A percentile compares a stretch with the other conserved stretches of the same genome.
phyloP scores from a whole-genome alignment of 2,329 filamentous ascomycete genomes.

The Penicillium sp. region DNA sequence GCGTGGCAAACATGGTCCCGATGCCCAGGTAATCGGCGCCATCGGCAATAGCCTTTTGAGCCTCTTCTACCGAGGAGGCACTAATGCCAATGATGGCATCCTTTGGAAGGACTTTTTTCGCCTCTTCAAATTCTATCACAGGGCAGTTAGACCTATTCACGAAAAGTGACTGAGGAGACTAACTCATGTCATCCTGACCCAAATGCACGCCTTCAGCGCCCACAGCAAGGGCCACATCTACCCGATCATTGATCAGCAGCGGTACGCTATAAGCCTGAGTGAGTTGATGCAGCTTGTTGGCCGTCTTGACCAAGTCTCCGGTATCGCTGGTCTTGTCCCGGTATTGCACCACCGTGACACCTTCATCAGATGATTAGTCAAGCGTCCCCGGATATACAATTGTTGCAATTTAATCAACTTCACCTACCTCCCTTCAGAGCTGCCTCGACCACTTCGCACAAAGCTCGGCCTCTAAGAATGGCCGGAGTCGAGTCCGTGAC shows the following conservation, averaged over 20 bases:
- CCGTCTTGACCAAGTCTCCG: slow-evolving; percentile 62
- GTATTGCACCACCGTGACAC: slow-evolving; percentile 79
- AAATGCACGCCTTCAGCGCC: slow-evolving; percentile 90
- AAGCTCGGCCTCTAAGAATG: slow-evolving; percentile 66
- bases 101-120: slow-evolving; percentile 65
- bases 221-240: slow-evolving; percentile 80
- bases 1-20: slow-evolving; percentile 80
- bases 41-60: slow-evolving; percentile 60
- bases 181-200: slow-evolving; percentile 88
- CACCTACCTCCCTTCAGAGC: slow-evolving; percentile 71
- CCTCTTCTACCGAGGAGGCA: slow-evolving; percentile 68
- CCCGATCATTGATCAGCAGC: slow-evolving; percentile 84
- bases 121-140: slow-evolving; percentile 45
- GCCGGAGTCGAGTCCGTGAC: slow-evolving; percentile 88
- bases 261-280: slow-evolving; percentile 65
- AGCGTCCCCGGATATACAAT: slow-evolving; percentile 15
- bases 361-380: slow-evolving; percentile 28
- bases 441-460: slow-evolving; percentile 66
- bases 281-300: slow-evolving; percentile 62
- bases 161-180: slow-evolving; percentile 20
- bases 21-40: slow-evolving; percentile 91
- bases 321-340: slow-evolving; percentile 82
- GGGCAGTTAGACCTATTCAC: slow-evolving; percentile 1
- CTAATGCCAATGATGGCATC: slow-evolving; percentile 84
- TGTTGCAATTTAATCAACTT: slow-evolving; percentile 13